These are phyloP conservation scores for Mucor velutinosus DNA, from an alignment of 371 early-diverging fungal species.

Conservation along the genomic window DNA sequence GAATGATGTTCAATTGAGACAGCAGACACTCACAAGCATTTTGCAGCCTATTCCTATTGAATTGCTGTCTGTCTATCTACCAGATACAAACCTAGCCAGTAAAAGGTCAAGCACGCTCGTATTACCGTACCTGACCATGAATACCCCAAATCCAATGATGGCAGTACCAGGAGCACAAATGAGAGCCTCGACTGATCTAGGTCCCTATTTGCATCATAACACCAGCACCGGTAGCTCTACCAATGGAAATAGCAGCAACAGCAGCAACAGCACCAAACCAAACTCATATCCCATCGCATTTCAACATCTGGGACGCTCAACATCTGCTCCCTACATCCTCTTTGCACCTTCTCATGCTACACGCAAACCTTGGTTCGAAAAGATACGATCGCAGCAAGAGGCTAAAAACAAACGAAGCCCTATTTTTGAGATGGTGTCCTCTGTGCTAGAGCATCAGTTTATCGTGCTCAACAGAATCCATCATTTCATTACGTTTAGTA, in stretches of 20 bases:
- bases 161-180: slow-evolving; percentile 9
- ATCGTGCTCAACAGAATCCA: slow-evolving; percentile 27
- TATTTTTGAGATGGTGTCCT: slow-evolving; percentile 62
- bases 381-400: slow-evolving; percentile 73
- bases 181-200: slow-evolving; percentile 21
- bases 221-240: neutral
- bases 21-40: neutral
- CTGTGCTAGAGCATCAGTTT: slow-evolving; percentile 27
- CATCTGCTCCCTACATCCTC: slow-evolving; percentile 61
- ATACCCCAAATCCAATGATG: neutral
- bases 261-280: neutral
- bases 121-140: slow-evolving; percentile 14
- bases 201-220: slow-evolving; percentile 4
- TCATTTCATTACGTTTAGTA: slow-evolving; percentile 47
- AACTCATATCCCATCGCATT: slow-evolving; percentile 66
- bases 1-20: neutral
- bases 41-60: slow-evolving; percentile 76
- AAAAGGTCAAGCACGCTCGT: slow-evolving; percentile 28
- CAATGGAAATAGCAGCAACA: neutral
- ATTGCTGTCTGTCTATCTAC: slow-evolving; percentile 45
- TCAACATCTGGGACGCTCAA: slow-evolving; percentile 70
- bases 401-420: slow-evolving; percentile 53
- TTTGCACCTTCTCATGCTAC: slow-evolving; percentile 76
- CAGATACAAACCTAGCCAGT: slow-evolving; percentile 9
- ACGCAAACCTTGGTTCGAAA: slow-evolving; percentile 81